phyloP scores from a whole-genome alignment of 495 filamentous ascomycete species.

The Ascodesmis nigricans region DNA sequence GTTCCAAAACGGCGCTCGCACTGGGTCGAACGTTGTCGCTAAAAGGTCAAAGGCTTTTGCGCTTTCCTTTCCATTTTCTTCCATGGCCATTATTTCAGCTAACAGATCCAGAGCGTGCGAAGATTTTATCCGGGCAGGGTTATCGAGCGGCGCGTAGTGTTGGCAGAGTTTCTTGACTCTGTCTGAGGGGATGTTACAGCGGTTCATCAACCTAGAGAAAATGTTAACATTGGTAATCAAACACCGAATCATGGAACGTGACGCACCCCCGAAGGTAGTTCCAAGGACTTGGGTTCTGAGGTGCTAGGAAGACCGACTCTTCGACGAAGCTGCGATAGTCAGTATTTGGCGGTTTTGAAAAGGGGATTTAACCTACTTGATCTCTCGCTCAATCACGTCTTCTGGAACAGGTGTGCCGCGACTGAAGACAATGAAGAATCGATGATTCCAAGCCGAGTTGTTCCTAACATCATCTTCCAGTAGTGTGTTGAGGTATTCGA shows the following conservation, averaged over 20 bases:
- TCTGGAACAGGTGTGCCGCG: slow-evolving; percentile 33
- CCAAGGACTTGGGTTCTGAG: slow-evolving; percentile 89
- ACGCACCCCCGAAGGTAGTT: slow-evolving; percentile 54
- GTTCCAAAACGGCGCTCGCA: slow-evolving; percentile 73
- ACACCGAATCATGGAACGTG: not conserved
- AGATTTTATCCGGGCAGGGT: slow-evolving; percentile 34
- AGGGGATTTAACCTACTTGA: slow-evolving; percentile 27
- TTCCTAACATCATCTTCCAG: slow-evolving; percentile 65
- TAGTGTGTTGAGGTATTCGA: slow-evolving; percentile 44
- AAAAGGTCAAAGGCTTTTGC: slow-evolving; percentile 49
- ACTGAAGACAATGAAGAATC: slow-evolving; percentile 75
- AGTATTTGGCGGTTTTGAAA: not conserved
- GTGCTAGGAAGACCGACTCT: slow-evolving; percentile 48
- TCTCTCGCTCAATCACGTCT: slow-evolving; percentile 48
- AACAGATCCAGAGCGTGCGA: slow-evolving; percentile 79
- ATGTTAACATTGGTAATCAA: slow-evolving; percentile 19
- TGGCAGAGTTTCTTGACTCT: slow-evolving; percentile 11
- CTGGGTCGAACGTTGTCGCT: slow-evolving; percentile 70
- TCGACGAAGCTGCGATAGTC: slow-evolving; percentile 29
- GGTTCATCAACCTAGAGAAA: too few relatives aligned
- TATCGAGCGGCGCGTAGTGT: slow-evolving; percentile 17
- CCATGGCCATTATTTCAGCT: slow-evolving; percentile 55
- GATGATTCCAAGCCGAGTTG: slow-evolving; percentile 93
- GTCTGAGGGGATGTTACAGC: too few relatives aligned
- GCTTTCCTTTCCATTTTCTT: slow-evolving; percentile 30